Base-by-base conservation (phyloP, 169 alveolate species). In the Cryptosporidium canis region DNA sequence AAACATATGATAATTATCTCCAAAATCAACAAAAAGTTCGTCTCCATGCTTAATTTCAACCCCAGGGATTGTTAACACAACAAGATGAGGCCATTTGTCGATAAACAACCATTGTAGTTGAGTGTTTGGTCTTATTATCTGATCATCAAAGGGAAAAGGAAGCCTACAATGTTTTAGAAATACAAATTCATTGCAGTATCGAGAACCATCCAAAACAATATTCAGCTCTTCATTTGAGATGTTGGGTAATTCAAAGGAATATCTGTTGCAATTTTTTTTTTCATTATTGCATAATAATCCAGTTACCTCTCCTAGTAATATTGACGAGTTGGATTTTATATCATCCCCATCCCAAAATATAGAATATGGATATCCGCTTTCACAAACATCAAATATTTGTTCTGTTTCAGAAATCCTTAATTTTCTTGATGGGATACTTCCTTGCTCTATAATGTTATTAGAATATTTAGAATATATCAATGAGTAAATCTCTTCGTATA, bases 51-150 rank as follows among this genome's bases (percentile, higher is more conserved):
- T 77, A 41, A 77, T 77, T 58, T 77, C 61, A 9, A 41, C 53
- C 47, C 87, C 87, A 24, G 87, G 87, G 27, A 77, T 77, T 43
- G 87, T 56, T 16, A 77, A n/a, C 12, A 77, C 87, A 55, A 77
- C 87, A 5, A 77, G 63, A 58, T 77, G 87, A 1, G 87, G 87
- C 87, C 87, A 77, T 39, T 77, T 16, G 37, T 77, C 72, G 18
- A 77, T 77, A 58, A 44, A 77, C 27, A 77, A 61, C 87, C 87
- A 77, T 27, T 58, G 55, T 77, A 77, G 58, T n/a, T 77, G 87
- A 58, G 72, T 61, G 33, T 77, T 77, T 16, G 87, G 71, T 21
- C 35, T 77, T 24, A 77, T 24, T 29, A 31, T 24, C 18, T 58
- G 27, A 61, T 61, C 72, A 58, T 77, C 87, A 37, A 77, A 77